Conservation (phyloP, 768 basidiomycete genomes). For the Termitomyces sp. region DNA sequence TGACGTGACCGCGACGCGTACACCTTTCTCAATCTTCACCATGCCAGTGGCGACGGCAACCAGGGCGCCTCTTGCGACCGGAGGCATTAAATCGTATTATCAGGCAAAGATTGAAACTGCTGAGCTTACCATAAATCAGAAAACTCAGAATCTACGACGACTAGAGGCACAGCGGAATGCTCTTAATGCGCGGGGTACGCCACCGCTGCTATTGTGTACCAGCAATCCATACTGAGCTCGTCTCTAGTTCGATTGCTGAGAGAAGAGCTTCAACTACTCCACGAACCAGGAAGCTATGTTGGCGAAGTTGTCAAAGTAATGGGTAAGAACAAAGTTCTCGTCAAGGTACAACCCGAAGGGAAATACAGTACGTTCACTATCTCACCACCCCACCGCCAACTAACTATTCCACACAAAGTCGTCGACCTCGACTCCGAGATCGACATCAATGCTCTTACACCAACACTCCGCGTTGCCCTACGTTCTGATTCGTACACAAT, state of each 20-base stretch:
- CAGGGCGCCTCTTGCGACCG: constrained; percentile 41
- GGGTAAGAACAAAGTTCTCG: constrained; percentile 98
- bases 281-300: constrained; percentile 93
- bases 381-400: too few relatives aligned
- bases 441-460: constrained; percentile 72
- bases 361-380: constrained; percentile 84
- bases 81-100: constrained; percentile 86
- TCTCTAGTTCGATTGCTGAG: constrained; percentile 75
- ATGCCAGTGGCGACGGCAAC: constrained; percentile 37
- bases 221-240: neutral
- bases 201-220: neutral
- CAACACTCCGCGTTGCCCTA: constrained; percentile 89
- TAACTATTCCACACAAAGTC: constrained; percentile 41
- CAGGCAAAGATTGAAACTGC: constrained; percentile 94
- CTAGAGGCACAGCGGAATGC: constrained; percentile 98
- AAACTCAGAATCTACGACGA: constrained; percentile 93
- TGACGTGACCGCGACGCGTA: constrained; percentile 27
- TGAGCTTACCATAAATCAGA: constrained; percentile 91
- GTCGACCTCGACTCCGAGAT: constrained; percentile 92
- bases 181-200: constrained; percentile 84
- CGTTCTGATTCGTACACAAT: constrained; percentile 96
- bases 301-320: constrained; percentile 98
- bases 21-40: constrained; percentile 6
- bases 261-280: constrained; percentile 72
- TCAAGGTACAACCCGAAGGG: constrained; percentile 98